Evolutionary conservation across 331 rosid species (phyloP).

Genomic region (Quercus phellos): DNA sequence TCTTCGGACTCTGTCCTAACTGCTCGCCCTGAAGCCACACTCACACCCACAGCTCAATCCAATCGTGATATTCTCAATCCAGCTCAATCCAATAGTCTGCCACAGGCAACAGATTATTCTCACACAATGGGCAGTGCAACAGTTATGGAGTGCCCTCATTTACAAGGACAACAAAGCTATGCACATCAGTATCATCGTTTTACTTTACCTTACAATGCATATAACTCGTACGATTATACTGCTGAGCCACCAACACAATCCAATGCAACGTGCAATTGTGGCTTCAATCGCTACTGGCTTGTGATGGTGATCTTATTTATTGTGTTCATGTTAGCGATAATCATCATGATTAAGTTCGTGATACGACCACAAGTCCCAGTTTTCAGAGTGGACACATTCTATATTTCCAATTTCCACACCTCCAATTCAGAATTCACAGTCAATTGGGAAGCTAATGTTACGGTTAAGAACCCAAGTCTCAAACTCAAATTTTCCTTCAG

Average conservation of each 20-base stretch:
- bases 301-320: conserved; percentile 1
- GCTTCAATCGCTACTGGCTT: conserved; percentile 27
- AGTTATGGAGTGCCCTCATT: too few relatives aligned
- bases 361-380: conserved; percentile 29
- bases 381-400: conserved; percentile 20
- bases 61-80: too few relatives aligned
- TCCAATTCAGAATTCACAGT: conserved; percentile 16
- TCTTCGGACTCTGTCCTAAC: neutral
- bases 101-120: too few relatives aligned
- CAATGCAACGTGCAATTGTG: neutral
- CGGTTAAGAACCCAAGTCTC: conserved; percentile 24
- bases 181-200: too few relatives aligned
- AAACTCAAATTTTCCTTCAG: conserved; percentile 15
- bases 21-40: neutral
- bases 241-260: too few relatives aligned
- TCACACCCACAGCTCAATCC: too few relatives aligned
- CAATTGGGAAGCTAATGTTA: conserved; percentile 14
- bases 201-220: too few relatives aligned
- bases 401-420: conserved; percentile 13
- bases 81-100: too few relatives aligned
- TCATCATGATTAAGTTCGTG: conserved; percentile 21
- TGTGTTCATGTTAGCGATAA: neutral
- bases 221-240: too few relatives aligned
- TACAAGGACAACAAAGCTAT: too few relatives aligned
- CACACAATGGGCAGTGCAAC: too few relatives aligned